Percentiles rank a stretch among this genome's conserved stretches.
These are phyloP conservation scores for Plasmodium cynomolgi DNA, from an alignment of 169 alveolate genomes.

Conservation along the genomic window DNA sequence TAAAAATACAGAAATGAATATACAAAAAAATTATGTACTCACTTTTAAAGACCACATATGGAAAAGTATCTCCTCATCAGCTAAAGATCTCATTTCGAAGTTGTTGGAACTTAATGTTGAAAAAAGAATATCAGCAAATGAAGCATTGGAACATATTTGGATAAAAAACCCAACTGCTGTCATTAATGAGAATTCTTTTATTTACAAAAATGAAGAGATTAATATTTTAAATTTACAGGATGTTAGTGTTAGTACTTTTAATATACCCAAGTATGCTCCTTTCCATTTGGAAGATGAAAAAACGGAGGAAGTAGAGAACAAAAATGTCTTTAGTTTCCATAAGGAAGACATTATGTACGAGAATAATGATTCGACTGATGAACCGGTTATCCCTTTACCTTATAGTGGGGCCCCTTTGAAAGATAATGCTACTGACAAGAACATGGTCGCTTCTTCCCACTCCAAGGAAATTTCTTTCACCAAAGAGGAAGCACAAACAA, in stretches of 20 bases:
- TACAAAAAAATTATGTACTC: slow-evolving; percentile 76
- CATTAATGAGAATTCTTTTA: slow-evolving; percentile 81
- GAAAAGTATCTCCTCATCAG: slow-evolving; percentile 86
- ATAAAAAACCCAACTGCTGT: slow-evolving; percentile 89
- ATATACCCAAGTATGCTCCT: slow-evolving; percentile 70
- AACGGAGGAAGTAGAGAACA: slow-evolving; percentile 31
- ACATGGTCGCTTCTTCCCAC: neutral
- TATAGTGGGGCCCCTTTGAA: slow-evolving; percentile 55
- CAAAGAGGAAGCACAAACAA: neutral
- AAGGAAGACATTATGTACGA: slow-evolving; percentile 43
- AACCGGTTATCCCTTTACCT: slow-evolving; percentile 62
- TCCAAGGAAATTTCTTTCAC: neutral
- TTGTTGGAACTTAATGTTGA: slow-evolving; percentile 82
- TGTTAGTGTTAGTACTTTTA: slow-evolving; percentile 75
- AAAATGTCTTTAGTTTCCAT: slow-evolving; percentile 17
- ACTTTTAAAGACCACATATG: slow-evolving; percentile 86
- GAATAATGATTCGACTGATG: slow-evolving; percentile 55
- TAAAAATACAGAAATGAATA: slow-evolving; percentile 74
- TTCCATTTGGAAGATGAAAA: slow-evolving; percentile 40
- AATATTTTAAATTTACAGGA: slow-evolving; percentile 66
- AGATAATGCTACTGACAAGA: slow-evolving; percentile 18
- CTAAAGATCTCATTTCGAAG: slow-evolving; percentile 83
- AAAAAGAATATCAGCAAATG: slow-evolving; percentile 85
- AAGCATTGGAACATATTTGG: slow-evolving; percentile 91
- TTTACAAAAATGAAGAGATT: slow-evolving; percentile 70